Evolutionary conservation across 2,329 filamentous ascomycete species (phyloP), one percentile per base, ranked within the genome.

Genomic region (Kalmusia sp.): DNA sequence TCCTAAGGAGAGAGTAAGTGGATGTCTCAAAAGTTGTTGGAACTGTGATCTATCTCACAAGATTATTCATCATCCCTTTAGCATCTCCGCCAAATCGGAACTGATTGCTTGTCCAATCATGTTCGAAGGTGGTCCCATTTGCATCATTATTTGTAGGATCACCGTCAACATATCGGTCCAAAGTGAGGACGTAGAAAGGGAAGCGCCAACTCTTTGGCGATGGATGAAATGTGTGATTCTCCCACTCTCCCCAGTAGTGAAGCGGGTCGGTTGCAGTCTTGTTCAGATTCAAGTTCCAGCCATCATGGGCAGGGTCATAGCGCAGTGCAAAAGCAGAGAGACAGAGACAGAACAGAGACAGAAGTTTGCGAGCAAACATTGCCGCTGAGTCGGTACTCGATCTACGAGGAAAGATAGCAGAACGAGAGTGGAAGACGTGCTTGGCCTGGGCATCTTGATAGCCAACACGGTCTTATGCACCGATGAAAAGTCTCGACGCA

Each of bases 161-260:
- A 17, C 86, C 86, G 61, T 88, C 87, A 35, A 86, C 84, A 62
- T 83, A 88, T 54, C 84, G 77, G 67, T 88, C 86, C 9, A 87
- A 71, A 64, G 87, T 87, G 39, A 88, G 73, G 7, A 84, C 86
- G 67, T 89, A 89, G 64, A 87, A 84, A 0, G 86, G 86, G 55
- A 88, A 81, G 22, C 86, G 79, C 86, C 86, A 89, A 60, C 84
- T 88, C 0, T 75, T 67, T 1, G 86, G 86, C 17, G 85, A 87
- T 0, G 76, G 72, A 15, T 73, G 67, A 59, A 83, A 87, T 4
- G 65, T 71, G 64, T 85, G 82, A 55, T 79, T 73, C n/a, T 72
- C 73, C 81, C 83, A 82, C 74, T 79, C 72, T 54, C 84, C 81
- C 65, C 74, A 81, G 67, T 88, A 89, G 38, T 88, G 79, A 31